Percentiles rank a stretch among this genome's conserved stretches.
Conservation (phyloP, 2,329 filamentous ascomycete species). For the Colletotrichum sp. region DNA sequence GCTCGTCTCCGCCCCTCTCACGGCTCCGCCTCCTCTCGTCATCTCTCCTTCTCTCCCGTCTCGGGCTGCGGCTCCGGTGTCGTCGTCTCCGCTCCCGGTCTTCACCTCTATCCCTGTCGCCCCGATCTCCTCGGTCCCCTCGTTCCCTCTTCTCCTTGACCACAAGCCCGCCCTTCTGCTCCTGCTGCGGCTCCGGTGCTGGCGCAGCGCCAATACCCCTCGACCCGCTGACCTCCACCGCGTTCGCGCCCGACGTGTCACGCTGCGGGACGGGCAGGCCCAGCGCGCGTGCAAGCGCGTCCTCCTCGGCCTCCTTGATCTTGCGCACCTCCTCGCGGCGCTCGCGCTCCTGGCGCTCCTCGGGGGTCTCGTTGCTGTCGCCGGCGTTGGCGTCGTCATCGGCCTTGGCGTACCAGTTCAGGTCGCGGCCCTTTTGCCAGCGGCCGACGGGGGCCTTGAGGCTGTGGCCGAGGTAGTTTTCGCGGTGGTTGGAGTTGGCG, state of each 20-base stretch:
- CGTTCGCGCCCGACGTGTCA: conserved; percentile 67
- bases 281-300: conserved; percentile 83
- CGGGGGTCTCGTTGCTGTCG: conserved; percentile 60
- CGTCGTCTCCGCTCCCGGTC: conserved; percentile 37
- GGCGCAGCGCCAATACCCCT: conserved; percentile 35
- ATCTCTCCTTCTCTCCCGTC: conserved; percentile 28
- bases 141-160: conserved; percentile 26
- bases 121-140: not conserved
- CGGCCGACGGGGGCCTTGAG: conserved; percentile 90
- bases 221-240: conserved; percentile 63
- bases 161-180: conserved; percentile 17
- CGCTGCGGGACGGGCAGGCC: conserved; percentile 75
- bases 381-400: conserved; percentile 55
- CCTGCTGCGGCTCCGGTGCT: conserved; percentile 21
- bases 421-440: conserved; percentile 81
- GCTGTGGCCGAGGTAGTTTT: conserved; percentile 89
- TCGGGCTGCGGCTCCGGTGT: conserved; percentile 36
- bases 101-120: conserved; percentile 28
- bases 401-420: conserved; percentile 68
- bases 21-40: conserved; percentile 23
- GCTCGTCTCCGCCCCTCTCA: conserved; percentile 6
- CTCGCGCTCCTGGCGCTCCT: conserved; percentile 63
- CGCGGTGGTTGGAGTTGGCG: conserved; percentile 82
- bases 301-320: conserved; percentile 91
- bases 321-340: conserved; percentile 78